These are phyloP conservation scores for cucumber (Cucumis sativus) DNA, from an alignment of 306 rosid genomes.

Conservation along the genomic window Cucumber_9930_V3 NC_026661.2:573501-574000, in stretches of 20 bases:
- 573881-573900: slow-evolving; percentile 69
- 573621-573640: slow-evolving; percentile 52
- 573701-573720: slow-evolving; percentile 50
- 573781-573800: slow-evolving; percentile 86
- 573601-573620: slow-evolving; percentile 61
- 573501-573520: background rate
- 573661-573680: slow-evolving; percentile 54
- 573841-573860: slow-evolving; percentile 36
- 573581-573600: slow-evolving; percentile 42
- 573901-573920: slow-evolving; percentile 72
- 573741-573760: slow-evolving; percentile 41
- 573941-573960: slow-evolving; percentile 47
- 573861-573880: slow-evolving; percentile 78
- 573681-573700: slow-evolving; percentile 48
- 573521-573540: background rate
- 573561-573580: slow-evolving; percentile 62
- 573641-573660: slow-evolving; percentile 34
- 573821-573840: slow-evolving; percentile 39
- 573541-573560: background rate
- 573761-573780: slow-evolving; percentile 74
- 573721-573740: slow-evolving; percentile 27
- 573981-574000: slow-evolving; percentile 79
- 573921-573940: slow-evolving; percentile 70
- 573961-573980: slow-evolving; percentile 46
- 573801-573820: slow-evolving; percentile 85